Percentiles rank a stretch among this genome's conserved stretches.
These are phyloP conservation scores for Fusarium armeniacum DNA, from an alignment of 2,329 filamentous ascomycete species.

Conservation along the genomic window DNA sequence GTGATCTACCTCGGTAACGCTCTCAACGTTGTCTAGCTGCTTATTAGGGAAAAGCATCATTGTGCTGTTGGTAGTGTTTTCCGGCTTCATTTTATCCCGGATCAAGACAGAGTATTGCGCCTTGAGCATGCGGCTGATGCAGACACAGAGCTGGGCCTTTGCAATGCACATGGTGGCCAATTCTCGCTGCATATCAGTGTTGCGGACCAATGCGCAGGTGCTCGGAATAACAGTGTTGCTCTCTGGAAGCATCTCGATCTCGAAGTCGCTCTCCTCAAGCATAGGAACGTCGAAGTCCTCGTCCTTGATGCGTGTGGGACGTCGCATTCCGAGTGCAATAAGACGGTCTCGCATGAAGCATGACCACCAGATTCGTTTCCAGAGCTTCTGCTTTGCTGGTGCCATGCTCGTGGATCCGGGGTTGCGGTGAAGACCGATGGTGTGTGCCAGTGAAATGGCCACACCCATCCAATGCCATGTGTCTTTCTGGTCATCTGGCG, in stretches of 20 bases:
- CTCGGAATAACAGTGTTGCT: slow-evolving; percentile 76
- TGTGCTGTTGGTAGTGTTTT: slow-evolving; percentile 79
- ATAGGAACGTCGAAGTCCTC: slow-evolving; percentile 95
- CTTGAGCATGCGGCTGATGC: slow-evolving; percentile 89
- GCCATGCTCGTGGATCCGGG: slow-evolving; percentile 83
- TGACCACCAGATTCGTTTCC: slow-evolving; percentile 98
- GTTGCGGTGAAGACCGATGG: slow-evolving; percentile 91
- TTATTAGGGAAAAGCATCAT: slow-evolving; percentile 96
- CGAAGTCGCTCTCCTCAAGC: slow-evolving; percentile 87
- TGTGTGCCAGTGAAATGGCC: slow-evolving; percentile 91
- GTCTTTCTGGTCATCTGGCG: slow-evolving; percentile 95
- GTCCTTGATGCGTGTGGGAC: slow-evolving; percentile 91
- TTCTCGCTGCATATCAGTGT: slow-evolving; percentile 79
- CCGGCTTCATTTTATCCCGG: slow-evolving; percentile 83
- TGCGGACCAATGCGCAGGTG: slow-evolving; percentile 78
- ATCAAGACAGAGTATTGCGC: slow-evolving; percentile 94
- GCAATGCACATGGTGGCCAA: slow-evolving; percentile 91
- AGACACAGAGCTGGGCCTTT: slow-evolving; percentile 89
- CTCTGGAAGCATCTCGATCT: slow-evolving; percentile 77
- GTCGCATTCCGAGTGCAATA: slow-evolving; percentile 92
- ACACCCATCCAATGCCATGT: slow-evolving; percentile 99
- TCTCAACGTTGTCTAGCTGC: slow-evolving; percentile 82
- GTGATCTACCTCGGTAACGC: slow-evolving; percentile 82
- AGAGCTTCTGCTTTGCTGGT: slow-evolving; percentile 79
- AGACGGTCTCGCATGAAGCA: slow-evolving; percentile 95